Evolutionary conservation across 2,329 filamentous ascomycete species (phyloP), one percentile per base, ranked within the genome.

Genomic region (Anthostomella pinea): DNA sequence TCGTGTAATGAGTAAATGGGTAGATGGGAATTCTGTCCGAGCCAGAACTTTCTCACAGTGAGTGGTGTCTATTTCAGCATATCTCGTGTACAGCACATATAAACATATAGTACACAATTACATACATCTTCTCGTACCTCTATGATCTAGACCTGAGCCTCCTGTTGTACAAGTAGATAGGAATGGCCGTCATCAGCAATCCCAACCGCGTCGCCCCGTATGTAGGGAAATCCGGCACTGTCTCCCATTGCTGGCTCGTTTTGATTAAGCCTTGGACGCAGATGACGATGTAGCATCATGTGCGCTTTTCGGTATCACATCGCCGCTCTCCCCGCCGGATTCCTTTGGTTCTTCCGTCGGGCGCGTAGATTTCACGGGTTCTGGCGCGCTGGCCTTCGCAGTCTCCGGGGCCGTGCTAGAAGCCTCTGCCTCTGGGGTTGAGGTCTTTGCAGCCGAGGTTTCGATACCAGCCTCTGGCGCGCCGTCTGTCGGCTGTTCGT

Each of bases 401-500:
- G 53, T 54, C 17, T 55, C 62, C 22, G 30, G 5, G 5, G 37
- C 23, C 14, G 30, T 19, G 5, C 26, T 39, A 8, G 57, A 58
- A 30, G 46, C 51, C 7, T 48, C 53, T 20, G 33, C 37, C 16
- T 41, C 35, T n/a, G n/a, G n/a, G n/a, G n/a, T n/a, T n/a, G n/a
- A n/a, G n/a, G n/a, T n/a, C n/a, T n/a, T n/a, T n/a, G n/a, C n/a
- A n/a, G n/a, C n/a, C n/a, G n/a, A n/a, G n/a, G n/a, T n/a, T n/a
- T n/a, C n/a, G n/a, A n/a, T 17, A 14, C 45, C 44, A 9, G 45
- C 48, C 15, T 57, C 59, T 9, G 18, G 33, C 29, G 56, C 59
- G 14, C 59, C 63, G 20, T 65, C 21, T 11, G 21, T 13, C 25
- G 11, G 64, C 20, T 83, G 81, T 21, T 81, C 79, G 33, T 94